These are phyloP conservation scores for Brassica balearica DNA, from an alignment of 441 rosid genomes.

Conservation along the genomic window DNA sequence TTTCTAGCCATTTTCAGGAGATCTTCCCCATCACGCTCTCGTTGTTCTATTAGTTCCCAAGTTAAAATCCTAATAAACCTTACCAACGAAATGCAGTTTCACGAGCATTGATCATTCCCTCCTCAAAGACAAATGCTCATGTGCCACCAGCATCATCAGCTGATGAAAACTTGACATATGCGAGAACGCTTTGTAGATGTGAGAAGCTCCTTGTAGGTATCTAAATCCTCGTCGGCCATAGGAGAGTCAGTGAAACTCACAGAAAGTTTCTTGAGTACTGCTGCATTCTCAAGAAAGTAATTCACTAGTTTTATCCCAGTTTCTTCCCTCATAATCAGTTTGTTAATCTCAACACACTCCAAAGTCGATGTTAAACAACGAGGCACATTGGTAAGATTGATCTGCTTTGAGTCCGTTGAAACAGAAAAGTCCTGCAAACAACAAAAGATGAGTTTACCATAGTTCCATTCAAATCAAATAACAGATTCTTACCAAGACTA, in stretches of 20 bases:
- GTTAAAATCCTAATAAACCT: background rate
- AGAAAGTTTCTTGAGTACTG: slow-evolving; percentile 23
- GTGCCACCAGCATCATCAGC: slow-evolving; percentile 8
- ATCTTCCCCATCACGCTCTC: background rate
- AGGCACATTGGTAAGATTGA: background rate
- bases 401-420: background rate
- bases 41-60: background rate
- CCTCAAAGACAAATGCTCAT: background rate
- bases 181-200: slow-evolving; percentile 15
- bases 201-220: slow-evolving; percentile 8
- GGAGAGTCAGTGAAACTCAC: background rate
- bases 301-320: slow-evolving; percentile 4
- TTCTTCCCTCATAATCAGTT: background rate
- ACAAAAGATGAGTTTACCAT: background rate
- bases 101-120: background rate
- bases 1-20: no score
- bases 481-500: slow-evolving; percentile 22
- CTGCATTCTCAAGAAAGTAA: slow-evolving; percentile 33
- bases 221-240: background rate
- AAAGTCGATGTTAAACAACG: slow-evolving; percentile 7
- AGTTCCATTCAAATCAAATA: slow-evolving; percentile 4
- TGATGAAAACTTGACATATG: slow-evolving; percentile 12
- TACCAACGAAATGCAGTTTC: background rate
- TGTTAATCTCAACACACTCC: slow-evolving; percentile 22
- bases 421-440: slow-evolving; percentile 1